Conservation (phyloP, 1,139 yeast genomes). For the Nakaseomyces bracarensis region DNA sequence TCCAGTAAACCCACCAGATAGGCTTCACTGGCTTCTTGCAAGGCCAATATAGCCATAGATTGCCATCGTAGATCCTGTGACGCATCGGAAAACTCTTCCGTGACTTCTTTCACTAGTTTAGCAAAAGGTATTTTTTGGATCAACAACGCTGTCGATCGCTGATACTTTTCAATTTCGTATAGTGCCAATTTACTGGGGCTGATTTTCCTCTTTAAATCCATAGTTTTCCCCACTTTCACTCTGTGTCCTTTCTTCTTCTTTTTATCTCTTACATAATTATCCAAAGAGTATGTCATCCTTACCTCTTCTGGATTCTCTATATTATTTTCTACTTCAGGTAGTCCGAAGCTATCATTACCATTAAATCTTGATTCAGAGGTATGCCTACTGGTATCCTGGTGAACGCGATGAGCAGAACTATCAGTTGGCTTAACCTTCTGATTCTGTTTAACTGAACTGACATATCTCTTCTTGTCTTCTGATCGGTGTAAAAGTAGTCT, state of each 20-base stretch:
- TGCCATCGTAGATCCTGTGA: constrained; percentile 78
- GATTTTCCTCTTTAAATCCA: constrained; percentile 40
- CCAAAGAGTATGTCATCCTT: not conserved
- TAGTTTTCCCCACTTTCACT: constrained; percentile 3
- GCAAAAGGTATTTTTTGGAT: constrained; percentile 89
- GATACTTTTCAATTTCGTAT: constrained; percentile 71
- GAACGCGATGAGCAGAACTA: not conserved
- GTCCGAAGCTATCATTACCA: not conserved
- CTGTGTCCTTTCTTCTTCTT: constrained; percentile 3
- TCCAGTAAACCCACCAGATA: constrained; percentile 77
- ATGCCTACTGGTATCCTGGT: not conserved
- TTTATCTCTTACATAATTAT: constrained; percentile 8
- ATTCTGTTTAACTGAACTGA: constrained; percentile 8
- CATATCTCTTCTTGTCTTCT: constrained; percentile 20
- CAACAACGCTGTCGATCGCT: constrained; percentile 66
- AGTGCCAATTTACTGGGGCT: constrained; percentile 70
- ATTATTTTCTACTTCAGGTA: constrained; percentile 2
- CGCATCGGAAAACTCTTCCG: constrained; percentile 47
- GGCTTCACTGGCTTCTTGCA: constrained; percentile 92
- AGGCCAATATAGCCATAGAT: constrained; percentile 74
- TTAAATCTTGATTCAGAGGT: too few species aligned
- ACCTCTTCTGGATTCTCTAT: not conserved
- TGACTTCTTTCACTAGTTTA: constrained; percentile 68
- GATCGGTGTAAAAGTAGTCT: constrained; percentile 19
- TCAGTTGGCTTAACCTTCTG: not conserved